phyloP scores from a whole-genome alignment of 225 moss, liverwort and hornwort species.

The Asterella californica region DNA sequence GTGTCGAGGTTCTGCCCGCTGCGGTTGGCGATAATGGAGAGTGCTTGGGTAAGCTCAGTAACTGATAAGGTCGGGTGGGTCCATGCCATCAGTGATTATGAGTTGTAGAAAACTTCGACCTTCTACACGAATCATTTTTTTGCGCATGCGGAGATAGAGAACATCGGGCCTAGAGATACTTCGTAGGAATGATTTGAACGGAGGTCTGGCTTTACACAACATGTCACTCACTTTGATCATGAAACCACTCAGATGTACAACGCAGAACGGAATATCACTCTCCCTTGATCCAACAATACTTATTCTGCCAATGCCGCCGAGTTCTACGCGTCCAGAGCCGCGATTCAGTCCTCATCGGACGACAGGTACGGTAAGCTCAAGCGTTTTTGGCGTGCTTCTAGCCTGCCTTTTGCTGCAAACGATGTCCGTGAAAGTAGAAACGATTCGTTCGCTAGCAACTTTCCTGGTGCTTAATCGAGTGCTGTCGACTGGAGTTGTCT shows the following conservation, averaged over 20 bases:
- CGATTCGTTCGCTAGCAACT: too few species aligned
- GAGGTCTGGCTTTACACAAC: not conserved
- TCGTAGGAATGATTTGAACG: not conserved
- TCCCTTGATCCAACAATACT: not conserved
- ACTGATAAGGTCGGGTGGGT: not conserved
- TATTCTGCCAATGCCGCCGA: constrained; percentile 23
- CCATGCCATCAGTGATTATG: not conserved
- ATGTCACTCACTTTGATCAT: too few species aligned
- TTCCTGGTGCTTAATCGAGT: too few species aligned
- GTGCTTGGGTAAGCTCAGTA: constrained; percentile 16
- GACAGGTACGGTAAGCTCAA: constrained; percentile 20
- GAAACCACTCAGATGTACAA: not conserved
- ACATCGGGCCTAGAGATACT: not conserved
- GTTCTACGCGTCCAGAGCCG: not conserved
- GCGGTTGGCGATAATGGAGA: constrained; percentile 28
- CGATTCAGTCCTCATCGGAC: not conserved
- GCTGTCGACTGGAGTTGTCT: too few species aligned
- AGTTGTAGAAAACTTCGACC: not conserved
- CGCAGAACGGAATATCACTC: not conserved
- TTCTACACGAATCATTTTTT: constrained; percentile 7
- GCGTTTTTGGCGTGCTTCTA: not conserved
- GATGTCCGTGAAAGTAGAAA: too few species aligned
- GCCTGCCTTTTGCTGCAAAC: too few species aligned
- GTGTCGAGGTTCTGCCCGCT: constrained; percentile 17
- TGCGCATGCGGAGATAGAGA: constrained; percentile 1